Base-by-base conservation (phyloP, 2,329 filamentous ascomycete species). In the Aspergillus fischeri region DNA sequence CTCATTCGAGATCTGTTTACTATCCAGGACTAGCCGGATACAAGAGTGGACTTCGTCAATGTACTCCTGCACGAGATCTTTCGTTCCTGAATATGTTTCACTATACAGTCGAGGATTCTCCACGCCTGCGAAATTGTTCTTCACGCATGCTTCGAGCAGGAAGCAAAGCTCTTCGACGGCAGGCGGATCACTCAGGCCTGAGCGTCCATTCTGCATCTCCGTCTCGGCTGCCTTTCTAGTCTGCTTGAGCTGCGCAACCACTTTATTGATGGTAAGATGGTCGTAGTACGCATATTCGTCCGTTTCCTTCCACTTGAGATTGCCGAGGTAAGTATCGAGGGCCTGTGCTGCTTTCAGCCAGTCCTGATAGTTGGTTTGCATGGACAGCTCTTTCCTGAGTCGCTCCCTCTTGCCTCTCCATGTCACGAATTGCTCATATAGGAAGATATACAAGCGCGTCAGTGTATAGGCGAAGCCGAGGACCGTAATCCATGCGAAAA, bases 11-110 rank as follows among this genome's bases (percentile, higher is more conserved):
- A 97, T 78, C 63, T 89, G 84, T 32, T 83, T 80, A 9, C 88
- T 91, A 48, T 83, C 78, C 3, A 87, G 77, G 10, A 97, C 77
- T 60, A 94, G 85, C 52, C 82, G 80, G 49, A 96, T 79, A 29
- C 82, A 83, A 2, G 75, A 61, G 55, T 72, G 66, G 21, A 70
- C 66, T 50, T 97, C 92, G 60, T 97, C 91, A 48, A 96, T 79
- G 69, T 93, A 97, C 55, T 87, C 86, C 74, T 97, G 94, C 29
- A 96, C 90, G 62, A 97, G 76, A 60, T 94, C 86, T 75, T 99
- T 99, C n/a, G 94, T 97, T 32, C 94, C 94, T 66, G 92, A 96
- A 71, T 99, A 99, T 3, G 93, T 96, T 77, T 97, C 92, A 67
- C 91, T 96, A 73, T 99, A 99, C n/a, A 99, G 77, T 54, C 91